Base-by-base conservation (phyloP, 2,329 filamentous ascomycete genomes). In the Amylocarpus encephaloides region DNA sequence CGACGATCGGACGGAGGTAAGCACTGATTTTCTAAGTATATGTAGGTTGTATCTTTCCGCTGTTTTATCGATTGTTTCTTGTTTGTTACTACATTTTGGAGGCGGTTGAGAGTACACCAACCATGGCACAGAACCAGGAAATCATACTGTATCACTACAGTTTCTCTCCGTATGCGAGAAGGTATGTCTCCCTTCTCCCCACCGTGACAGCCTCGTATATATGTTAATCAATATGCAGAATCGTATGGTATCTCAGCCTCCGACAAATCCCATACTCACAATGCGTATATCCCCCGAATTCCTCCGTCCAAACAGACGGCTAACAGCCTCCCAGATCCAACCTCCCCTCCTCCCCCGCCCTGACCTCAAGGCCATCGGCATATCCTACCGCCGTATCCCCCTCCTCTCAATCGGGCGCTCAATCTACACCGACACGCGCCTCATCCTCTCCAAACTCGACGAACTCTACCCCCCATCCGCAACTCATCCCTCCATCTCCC, bases 341-440 rank as follows among this genome's bases (percentile, higher is more conserved):
- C 82, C 85, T 0, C 69, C 72, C 2, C 74, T 77, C 32, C 71
- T 88, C 63, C 85, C 85, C 6, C 80, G 85, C 22, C 82, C 83
- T 1, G 82, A 86, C 63, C 63, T 88, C 12, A 66, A 70, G 15
- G 69, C 71, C 1, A 73, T 89, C 12, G 82, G 81, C 22, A 73
- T 88, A 48, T 69, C 72, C 6, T 84, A 90, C 67, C 77, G 85
- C 3, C 82, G 85, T 50, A 87, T 88, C 50, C 85, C 85, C 1
- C 62, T 88, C 45, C 67, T 88, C 45, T 69, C 79, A 18, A 80
- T 88, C 57, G 84, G 82, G 13, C 72, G 77, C 5, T 79, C 86
- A 61, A 69, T 89, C 39, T 88, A 87, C 69, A 71, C 80, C 53
- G 85, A 89, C 70, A 82, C 82, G 2, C 78, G 82, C 2, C 75